Conservation (phyloP, 768 basidiomycete genomes). For the Tricholoma sp. region DNA sequence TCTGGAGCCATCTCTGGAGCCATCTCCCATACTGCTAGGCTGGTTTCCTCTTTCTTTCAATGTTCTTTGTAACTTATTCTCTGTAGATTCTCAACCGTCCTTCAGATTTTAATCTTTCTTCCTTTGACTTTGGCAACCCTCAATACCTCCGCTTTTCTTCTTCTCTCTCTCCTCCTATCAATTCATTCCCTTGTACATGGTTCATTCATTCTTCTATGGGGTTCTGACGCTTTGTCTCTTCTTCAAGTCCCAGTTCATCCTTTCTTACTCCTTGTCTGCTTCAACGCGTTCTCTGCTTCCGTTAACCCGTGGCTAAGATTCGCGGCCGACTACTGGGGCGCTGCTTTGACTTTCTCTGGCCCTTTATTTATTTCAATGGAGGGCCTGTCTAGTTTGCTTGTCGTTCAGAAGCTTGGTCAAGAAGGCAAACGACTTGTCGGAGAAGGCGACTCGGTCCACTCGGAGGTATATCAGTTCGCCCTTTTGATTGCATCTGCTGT, state of each 20-base stretch:
- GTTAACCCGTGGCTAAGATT: constrained; percentile 52
- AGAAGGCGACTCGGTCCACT: too few relatives aligned
- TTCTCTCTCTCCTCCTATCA: constrained; percentile 74
- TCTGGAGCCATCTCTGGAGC: constrained; percentile 46
- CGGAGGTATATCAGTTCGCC: constrained; percentile 72
- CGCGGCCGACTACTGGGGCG: constrained; percentile 70
- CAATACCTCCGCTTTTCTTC: constrained; percentile 72
- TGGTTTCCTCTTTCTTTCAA: constrained; percentile 4
- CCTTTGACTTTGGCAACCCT: constrained; percentile 83
- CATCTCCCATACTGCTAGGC: constrained; percentile 62
- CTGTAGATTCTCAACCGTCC: constrained; percentile 63
- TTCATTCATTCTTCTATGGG: constrained; percentile 67
- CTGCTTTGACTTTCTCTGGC: constrained; percentile 61
- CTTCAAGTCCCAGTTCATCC: constrained; percentile 85
- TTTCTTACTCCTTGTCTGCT: constrained; percentile 79
- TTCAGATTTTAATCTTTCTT: constrained; percentile 80
- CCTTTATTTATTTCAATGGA: constrained; percentile 81
- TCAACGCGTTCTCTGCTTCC: constrained; percentile 74
- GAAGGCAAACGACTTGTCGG: constrained; percentile 66
- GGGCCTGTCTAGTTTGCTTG: constrained; percentile 77
- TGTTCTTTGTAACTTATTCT: constrained; percentile 3
- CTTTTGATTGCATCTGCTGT: constrained; percentile 72
- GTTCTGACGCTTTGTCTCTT: constrained; percentile 65
- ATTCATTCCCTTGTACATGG: constrained; percentile 79
- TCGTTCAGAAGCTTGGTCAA: constrained; percentile 78